phyloP scores from a whole-genome alignment of 2,329 filamentous ascomycete species.

The Sarocladiaceae sp. region DNA sequence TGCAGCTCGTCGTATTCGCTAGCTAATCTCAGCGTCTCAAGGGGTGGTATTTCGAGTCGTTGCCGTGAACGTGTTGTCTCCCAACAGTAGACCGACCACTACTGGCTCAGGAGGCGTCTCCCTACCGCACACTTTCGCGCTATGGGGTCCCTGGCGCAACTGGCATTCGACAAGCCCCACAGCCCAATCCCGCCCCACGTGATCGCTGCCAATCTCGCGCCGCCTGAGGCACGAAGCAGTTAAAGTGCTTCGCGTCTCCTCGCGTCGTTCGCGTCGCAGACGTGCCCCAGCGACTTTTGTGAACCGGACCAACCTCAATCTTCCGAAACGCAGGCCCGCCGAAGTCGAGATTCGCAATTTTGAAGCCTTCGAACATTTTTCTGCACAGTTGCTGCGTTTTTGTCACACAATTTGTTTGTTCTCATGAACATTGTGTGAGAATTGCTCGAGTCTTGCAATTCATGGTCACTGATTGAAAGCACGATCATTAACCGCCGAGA shows the following conservation, averaged over 20 bases:
- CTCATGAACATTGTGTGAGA: background rate
- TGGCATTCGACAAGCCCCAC: conserved; percentile 3
- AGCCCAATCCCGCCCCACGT: conserved; percentile 4
- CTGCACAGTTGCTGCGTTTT: too few species aligned
- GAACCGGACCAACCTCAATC: conserved; percentile 18
- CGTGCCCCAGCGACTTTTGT: conserved; percentile 22
- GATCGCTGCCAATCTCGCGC: conserved; percentile 2
- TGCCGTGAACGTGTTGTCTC: background rate
- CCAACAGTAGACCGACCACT: background rate
- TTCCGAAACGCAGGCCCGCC: conserved; percentile 10
- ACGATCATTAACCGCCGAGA: conserved; percentile 24
- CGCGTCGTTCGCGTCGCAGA: conserved; percentile 36
- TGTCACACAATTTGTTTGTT: background rate
- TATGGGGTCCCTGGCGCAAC: background rate
- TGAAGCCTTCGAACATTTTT: too few species aligned
- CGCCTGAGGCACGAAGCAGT: conserved; percentile 30
- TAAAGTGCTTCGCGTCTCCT: conserved; percentile 34
- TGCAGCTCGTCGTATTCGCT: background rate
- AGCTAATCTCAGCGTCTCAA: background rate
- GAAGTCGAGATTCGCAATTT: background rate
- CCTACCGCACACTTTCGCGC: background rate
- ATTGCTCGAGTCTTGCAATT: background rate
- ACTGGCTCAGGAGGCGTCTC: conserved; percentile 11
- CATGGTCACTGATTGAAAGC: conserved; percentile 24
- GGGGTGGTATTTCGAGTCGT: background rate